Base-by-base conservation (phyloP, 345 rosid species). In the Streptanthus diversifolius region DNA sequence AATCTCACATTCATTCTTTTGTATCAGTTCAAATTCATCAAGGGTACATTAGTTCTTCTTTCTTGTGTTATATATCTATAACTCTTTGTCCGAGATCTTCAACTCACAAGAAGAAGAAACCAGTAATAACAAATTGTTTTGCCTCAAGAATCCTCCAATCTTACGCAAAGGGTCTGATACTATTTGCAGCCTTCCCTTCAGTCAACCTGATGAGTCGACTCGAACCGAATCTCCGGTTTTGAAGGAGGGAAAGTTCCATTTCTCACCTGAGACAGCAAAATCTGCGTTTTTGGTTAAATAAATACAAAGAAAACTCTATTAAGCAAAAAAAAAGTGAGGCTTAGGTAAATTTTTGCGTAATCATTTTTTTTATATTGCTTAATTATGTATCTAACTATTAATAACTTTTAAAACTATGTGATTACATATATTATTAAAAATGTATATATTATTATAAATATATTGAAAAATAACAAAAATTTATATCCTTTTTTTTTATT, bases 51-150 rank as follows among this genome's bases (percentile, higher is more conserved):
- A 35, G 3, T 30, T 5, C 33, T 48, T 48, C 7, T 21, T 48
- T 48, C 14, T 21, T 48, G 54, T 40, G 7, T 40, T 33, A 7
- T 33, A 33, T 8, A 33, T 30, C 5, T 29, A 8, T 8, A 89
- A 81, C 61, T 67, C 85, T 0, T 87, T 79, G 73, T 90, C 96
- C 0, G 88, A 93, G 36, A 86, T 84, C 51, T 89, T 86, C 67
- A 89, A 55, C 69, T 71, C 84, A 3, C 75, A 72, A 36, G 30
- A 49, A 49, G 15, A 40, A 40, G 15, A 40, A 40, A 49, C 55
- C 29, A 17, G 48, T 5, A 41, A 32, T 3, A 53, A 5, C 2
- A 49, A 49, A 49, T 18, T 55, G 64, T 8, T 43, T 14, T 22
- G 55, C 22, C 82, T 86, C 63, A 80, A 86, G 12, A 85, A 74